These are phyloP conservation scores for Prunus persica DNA, from an alignment of 306 rosid genomes.

Conservation along the genomic window DNA sequence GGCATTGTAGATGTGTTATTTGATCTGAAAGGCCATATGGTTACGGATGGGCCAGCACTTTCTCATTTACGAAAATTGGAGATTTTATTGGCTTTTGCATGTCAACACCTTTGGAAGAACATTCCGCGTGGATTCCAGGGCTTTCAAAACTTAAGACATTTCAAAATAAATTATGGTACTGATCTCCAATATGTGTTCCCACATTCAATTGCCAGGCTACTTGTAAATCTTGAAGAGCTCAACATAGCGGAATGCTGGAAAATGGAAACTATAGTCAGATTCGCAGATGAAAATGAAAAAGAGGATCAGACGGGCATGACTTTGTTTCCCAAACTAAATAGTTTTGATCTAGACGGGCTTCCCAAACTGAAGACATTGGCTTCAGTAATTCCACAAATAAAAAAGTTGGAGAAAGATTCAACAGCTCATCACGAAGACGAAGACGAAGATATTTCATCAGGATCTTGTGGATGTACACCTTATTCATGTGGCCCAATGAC, in stretches of 20 bases:
- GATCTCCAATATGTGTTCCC: no score
- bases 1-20: no score
- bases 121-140: background rate
- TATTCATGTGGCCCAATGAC: background rate
- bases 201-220: background rate
- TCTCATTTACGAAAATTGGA: background rate
- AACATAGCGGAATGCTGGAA: rapidly evolving
- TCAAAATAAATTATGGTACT: rapidly evolving
- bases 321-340: background rate
- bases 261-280: background rate
- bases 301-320: background rate
- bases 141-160: background rate
- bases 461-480: background rate
- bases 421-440: background rate
- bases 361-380: background rate
- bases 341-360: rapidly evolving
- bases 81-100: background rate
- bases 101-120: background rate
- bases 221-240: background rate
- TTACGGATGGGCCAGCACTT: background rate
- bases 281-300: background rate
- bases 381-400: no score
- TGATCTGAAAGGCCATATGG: background rate
- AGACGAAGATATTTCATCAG: background rate
- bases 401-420: background rate